Percentiles rank a stretch among this genome's conserved stretches.
These are phyloP conservation scores for Diplodia corticola DNA, from an alignment of 2,329 filamentous ascomycete genomes.

Conservation along the genomic window DNA sequence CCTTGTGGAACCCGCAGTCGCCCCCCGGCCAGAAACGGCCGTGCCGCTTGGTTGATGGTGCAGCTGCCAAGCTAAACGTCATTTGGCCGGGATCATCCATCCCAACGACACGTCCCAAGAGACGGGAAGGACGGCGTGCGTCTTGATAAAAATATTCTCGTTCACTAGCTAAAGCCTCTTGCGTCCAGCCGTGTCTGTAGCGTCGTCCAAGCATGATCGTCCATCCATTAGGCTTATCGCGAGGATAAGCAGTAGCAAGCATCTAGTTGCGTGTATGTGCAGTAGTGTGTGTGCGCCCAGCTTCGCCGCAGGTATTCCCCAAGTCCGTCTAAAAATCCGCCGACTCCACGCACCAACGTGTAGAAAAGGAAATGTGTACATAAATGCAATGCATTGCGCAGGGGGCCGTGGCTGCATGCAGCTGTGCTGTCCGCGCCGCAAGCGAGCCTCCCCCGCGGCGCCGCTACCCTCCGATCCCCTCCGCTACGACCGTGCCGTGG, in stretches of 20 bases:
- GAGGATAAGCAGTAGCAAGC: background rate
- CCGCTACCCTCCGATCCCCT: background rate
- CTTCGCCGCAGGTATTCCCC: background rate
- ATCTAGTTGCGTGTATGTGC: conserved; percentile 7
- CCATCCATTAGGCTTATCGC: conserved; percentile 4
- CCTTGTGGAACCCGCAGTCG: conserved; percentile 5
- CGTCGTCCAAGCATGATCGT: background rate
- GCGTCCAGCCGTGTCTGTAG: background rate
- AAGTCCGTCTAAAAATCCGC: conserved; percentile 1
- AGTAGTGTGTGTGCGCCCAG: background rate
- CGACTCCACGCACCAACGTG: background rate
- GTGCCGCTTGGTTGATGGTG: background rate
- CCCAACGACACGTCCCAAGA: background rate
- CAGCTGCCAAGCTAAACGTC: conserved; percentile 4
- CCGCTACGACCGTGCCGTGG: conserved; percentile 43
- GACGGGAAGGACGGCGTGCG: conserved; percentile 1
- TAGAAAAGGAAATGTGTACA: conserved; percentile 18
- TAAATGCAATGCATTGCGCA: conserved; percentile 18
- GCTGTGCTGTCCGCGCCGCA: background rate
- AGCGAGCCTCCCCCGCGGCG: background rate
- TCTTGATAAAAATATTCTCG: background rate
- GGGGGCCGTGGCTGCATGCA: conserved; percentile 10
- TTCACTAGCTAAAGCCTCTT: background rate
- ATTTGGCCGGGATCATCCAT: conserved; percentile 1
- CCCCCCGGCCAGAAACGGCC: background rate